Evolutionary conservation across 495 filamentous ascomycete species (phyloP), one percentile per base, ranked within the genome.

Genomic region (Daldinia loculata): DNA sequence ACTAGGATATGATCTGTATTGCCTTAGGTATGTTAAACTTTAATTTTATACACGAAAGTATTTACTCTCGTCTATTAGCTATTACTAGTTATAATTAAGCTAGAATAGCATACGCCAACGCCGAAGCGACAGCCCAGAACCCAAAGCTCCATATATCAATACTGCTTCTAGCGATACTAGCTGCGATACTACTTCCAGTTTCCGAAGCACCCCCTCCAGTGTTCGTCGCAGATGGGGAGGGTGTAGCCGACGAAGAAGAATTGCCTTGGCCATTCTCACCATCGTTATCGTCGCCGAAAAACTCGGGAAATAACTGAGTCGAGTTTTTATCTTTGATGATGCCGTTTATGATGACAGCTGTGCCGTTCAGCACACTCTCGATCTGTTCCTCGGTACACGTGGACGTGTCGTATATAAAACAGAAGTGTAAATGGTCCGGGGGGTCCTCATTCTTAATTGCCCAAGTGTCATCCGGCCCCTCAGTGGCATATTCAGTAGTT

Each of bases 381-480:
- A 81, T 78, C 74, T 89, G 82, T n/a, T 84, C 80, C 3, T 77
- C 52, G 5, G 79, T 85, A 71, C 89, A 92, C 6, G 87, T 88
- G 1, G 69, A 67, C 4, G 86, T 80, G 62, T 82, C 80, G 27
- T 88, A 83, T n/a, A 90, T 59, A 75, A 84, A 91, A 79, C 89
- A 92, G 36, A 80, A 86, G 14, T 84, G 79, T 24, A 79, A 67
- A 24, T 78, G 76, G 53, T 80, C 80, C 6, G 66, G 57, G 0
- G 84, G 83, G 12, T 84, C 65, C 24, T 74, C 81, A 67, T 84
- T 83, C 22, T 79, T 84, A 66, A 88, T 82, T 4, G 84, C 70
- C 79, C 80, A 87, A 15, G 85, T 88, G 50, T 84, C 82, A 7
- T 75, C 72, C 2, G 84, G 79, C 0, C 89, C 89, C 32, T 75